phyloP scores from a whole-genome alignment of 495 filamentous ascomycete genomes.

The Penicillium dipodomyicola region DNA sequence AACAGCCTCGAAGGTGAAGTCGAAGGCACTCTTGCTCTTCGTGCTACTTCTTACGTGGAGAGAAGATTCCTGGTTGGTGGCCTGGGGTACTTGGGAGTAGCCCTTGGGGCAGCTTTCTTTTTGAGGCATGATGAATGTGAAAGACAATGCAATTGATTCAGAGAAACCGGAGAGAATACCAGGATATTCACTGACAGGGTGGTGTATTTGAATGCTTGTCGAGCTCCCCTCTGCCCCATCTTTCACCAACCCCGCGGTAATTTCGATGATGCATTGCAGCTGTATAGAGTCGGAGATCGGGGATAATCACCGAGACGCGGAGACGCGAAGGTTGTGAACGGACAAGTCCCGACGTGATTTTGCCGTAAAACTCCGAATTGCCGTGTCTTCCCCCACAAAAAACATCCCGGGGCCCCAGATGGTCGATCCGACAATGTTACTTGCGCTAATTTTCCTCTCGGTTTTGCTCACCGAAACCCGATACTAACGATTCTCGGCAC shows the following conservation, averaged over 20 bases:
- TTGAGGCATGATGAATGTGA: slow-evolving; percentile 50
- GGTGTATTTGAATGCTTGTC: slow-evolving; percentile 34
- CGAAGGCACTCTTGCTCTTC: slow-evolving; percentile 36
- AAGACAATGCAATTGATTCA: slow-evolving; percentile 12
- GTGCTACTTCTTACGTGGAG: slow-evolving; percentile 46
- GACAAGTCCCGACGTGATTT: background rate
- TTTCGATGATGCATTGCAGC: background rate
- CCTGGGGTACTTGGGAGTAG: slow-evolving; percentile 33
- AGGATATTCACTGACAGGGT: slow-evolving; percentile 5
- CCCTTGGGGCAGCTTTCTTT: slow-evolving; percentile 48
- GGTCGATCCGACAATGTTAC: background rate
- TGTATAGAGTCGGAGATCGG: slow-evolving; percentile 33
- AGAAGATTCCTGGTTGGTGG: slow-evolving; percentile 20
- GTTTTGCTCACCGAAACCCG: slow-evolving; percentile 30
- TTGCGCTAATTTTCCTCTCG: slow-evolving; percentile 10
- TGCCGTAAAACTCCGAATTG: background rate
- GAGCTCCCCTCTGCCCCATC: background rate
- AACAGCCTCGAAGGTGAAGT: slow-evolving; percentile 59
- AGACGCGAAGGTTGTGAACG: background rate
- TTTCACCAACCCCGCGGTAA: background rate
- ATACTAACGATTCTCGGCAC: slow-evolving; percentile 12
- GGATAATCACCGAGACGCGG: slow-evolving; percentile 26
- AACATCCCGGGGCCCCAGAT: slow-evolving; percentile 3
- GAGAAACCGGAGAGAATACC: slow-evolving; percentile 9
- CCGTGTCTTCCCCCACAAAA: slow-evolving; percentile 5